Base-by-base conservation (phyloP, 1,284 basidiomycete species). In the Apiotrichum akiyoshidainum region DNA sequence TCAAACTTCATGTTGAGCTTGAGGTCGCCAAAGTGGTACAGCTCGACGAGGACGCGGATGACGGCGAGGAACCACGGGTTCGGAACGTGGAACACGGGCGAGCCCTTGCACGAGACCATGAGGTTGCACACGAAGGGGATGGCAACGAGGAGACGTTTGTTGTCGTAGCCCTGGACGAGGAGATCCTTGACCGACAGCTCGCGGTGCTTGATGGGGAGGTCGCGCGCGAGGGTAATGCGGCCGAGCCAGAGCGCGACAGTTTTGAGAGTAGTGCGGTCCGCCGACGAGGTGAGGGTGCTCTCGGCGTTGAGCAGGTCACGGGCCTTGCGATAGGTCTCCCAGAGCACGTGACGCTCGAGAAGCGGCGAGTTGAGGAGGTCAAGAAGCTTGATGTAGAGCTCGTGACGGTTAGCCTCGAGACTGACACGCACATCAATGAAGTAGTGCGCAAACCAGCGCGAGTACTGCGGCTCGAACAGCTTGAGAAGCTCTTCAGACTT, bases 21-120 rank as follows among this genome's bases (percentile, higher is more conserved):
- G 63, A 99, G 83, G 69, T 99, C 94, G 5, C 93, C 95, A 68
- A 88, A 96, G 73, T 95, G 92, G 78, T 99, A 99, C 21, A 99
- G 84, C 78, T 99, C 96, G 44, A 88, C 91, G 51, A 99, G 85
- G 31, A 99, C 83, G 63, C 89, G 86, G 66, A 99, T 82, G 61
- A 99, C 89, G 0, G 90, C 94, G 87, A 96, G 93, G 57, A 99
- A 79, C 96, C 96, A 99, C 1, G 96, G 96, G 77, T 99, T 99
- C 31, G 96, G 96, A 17, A 91, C 89, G 70, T 85, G 87, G 85
- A 99, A 99, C 40, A 99, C 90, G 63, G 83, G 87, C 46, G 93
- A 97, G 71, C 87, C 86, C 55, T 87, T 83, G 68, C 91, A 94
- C 53, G 91, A 90, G 73, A 94, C 91, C 55, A 99, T 84, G 6